phyloP scores from a whole-genome alignment of 192 early-diverging fungal genomes.

The Blastocladiella britannica region DNA sequence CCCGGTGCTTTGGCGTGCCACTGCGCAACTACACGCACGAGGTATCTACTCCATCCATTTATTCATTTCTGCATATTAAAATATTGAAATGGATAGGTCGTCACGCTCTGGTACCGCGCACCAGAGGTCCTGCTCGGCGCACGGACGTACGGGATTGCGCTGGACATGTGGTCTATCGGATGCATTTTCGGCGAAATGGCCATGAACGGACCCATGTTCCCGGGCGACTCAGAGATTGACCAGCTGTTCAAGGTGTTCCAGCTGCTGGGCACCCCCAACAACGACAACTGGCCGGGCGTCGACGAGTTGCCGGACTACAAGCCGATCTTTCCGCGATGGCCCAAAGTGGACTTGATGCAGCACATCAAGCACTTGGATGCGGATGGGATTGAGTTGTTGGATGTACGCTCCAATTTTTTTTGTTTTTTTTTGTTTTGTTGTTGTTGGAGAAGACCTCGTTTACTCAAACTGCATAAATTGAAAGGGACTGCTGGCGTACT shows the following conservation, averaged over 20 bases:
- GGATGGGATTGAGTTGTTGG: constrained; percentile 50
- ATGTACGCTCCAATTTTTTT: constrained; percentile 5
- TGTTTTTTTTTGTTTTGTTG: not conserved
- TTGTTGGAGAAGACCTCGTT: not conserved
- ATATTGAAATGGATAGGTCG: constrained; percentile 23
- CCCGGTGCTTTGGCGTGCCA: constrained; percentile 77
- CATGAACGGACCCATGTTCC: constrained; percentile 56
- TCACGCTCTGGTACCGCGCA: constrained; percentile 90
- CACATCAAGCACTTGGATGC: constrained; percentile 34
- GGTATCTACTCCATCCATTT: constrained; percentile 7
- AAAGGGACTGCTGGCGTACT: constrained; percentile 49
- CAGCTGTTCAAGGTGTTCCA: constrained; percentile 33
- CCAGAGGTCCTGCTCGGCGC: constrained; percentile 89
- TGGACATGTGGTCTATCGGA: constrained; percentile 96
- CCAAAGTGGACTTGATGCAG: constrained; percentile 10
- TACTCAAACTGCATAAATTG: constrained; percentile 14
- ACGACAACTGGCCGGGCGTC: constrained; percentile 39
- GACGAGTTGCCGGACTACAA: constrained; percentile 22
- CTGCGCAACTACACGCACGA: constrained; percentile 87
- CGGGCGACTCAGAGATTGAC: constrained; percentile 44
- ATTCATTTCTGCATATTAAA: not conserved
- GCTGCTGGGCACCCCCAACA: constrained; percentile 46
- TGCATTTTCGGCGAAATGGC: constrained; percentile 97
- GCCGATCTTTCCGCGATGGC: constrained; percentile 21
- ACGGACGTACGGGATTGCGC: constrained; percentile 68